Base-by-base conservation (phyloP, 495 filamentous ascomycete species). In the Tuber melanosporum region DNA sequence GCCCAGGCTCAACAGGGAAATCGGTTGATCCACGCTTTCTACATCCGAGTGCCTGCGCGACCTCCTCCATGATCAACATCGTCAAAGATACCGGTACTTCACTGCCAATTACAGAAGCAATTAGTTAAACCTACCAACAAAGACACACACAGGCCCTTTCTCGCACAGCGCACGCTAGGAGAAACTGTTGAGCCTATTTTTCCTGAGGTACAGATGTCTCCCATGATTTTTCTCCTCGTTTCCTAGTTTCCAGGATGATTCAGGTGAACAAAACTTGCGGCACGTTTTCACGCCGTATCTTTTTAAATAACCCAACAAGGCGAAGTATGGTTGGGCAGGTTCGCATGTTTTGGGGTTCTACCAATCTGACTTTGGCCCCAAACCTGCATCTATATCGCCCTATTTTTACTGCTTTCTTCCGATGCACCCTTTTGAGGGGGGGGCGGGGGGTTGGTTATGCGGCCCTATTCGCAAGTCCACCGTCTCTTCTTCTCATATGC, bases 381-480 rank as follows among this genome's bases (percentile, higher is more conserved):
- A 72, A 44, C 73, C 32, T 76, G 71, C 71, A 79, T 76, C 77
- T 74, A 79, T 79, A 73, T 57, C 62, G 62, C 77, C 78, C 41
- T 71, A 80, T 75, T 80, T 75, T 73, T 73, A 70, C 57, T 74
- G 44, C 75, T 70, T 69, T 52, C 26, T 66, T 66, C 49, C 49
- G 52, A 72, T 75, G 57, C 73, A 66, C 62, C 72, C 78, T 74
- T 73, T 76, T 74, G 72, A 52, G 47, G 47, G 15, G 73, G 26
- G 69, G 44, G 66, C n/a, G 22, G 52, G 52, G 52, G 52, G n/a
- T 7, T 32, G 32, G 32, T 80, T 70, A 80, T 80, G 78, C 75
- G 73, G 78, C 22, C 74, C 78, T 79, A 73, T 80, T 80, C 62
- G 45, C 71, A 80, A 80, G 74, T 45, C 26, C 52, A 70, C 77